Conservation (phyloP, 2,329 filamentous ascomycete species). For the Ceratocystis eucalypticola region DNA sequence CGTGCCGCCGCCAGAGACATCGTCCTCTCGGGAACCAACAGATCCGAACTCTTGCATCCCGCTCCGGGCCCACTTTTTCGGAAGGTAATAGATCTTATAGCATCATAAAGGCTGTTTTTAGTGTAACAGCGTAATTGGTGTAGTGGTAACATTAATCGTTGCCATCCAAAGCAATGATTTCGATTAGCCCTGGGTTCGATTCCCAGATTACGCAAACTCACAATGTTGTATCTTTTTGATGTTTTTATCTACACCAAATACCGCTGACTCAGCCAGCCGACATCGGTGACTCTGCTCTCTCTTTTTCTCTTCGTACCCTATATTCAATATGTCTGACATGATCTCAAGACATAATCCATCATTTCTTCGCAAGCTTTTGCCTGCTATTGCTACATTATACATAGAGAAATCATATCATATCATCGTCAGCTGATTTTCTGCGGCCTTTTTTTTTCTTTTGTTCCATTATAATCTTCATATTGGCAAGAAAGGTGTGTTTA, state of each 20-base stretch:
- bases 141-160: slow-evolving; percentile 14
- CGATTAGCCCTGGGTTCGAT: slow-evolving; percentile 13
- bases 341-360: not conserved
- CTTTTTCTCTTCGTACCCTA: not conserved
- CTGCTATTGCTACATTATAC: too few relatives aligned
- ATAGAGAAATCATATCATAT: not conserved
- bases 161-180: slow-evolving; percentile 8
- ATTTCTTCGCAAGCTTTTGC: not conserved
- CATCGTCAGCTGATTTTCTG: not conserved
- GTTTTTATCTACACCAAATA: not conserved
- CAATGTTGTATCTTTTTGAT: not conserved
- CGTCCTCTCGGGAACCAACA: too few relatives aligned
- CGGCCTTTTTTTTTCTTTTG: not conserved
- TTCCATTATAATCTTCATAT: not conserved
- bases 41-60: too few relatives aligned
- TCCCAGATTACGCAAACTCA: slow-evolving; percentile 3
- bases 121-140: not conserved
- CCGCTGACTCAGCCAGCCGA: not conserved
- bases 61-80: too few relatives aligned
- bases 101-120: not conserved
- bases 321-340: not conserved
- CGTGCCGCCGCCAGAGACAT: too few relatives aligned
- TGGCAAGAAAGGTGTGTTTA: not conserved
- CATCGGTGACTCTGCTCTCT: not conserved
- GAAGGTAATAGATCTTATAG: not conserved